Evolutionary conservation across 225 moss, liverwort and hornwort species (phyloP).

Genomic region (Physcomitrellopsis africana): DNA sequence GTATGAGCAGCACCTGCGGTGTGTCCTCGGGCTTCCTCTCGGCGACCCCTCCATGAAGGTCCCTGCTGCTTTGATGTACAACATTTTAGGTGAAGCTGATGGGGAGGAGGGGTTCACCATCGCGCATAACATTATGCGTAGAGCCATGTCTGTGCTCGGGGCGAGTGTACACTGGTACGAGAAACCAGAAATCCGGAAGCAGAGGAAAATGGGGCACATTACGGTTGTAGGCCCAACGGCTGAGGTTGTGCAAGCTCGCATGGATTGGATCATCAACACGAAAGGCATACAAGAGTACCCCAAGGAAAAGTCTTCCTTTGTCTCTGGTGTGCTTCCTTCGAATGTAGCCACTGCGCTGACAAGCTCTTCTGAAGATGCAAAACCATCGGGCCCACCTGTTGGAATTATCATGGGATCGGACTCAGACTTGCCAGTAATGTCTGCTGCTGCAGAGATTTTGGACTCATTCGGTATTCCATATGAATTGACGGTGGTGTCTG

Average conservation of each 20-base stretch:
- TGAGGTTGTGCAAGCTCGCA: constrained; percentile 57
- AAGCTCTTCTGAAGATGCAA: constrained; percentile 15
- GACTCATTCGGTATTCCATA: constrained; percentile 69
- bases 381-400: constrained; percentile 43
- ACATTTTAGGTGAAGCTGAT: constrained; percentile 84
- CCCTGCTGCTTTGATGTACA: constrained; percentile 87
- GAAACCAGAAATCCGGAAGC: constrained; percentile 89
- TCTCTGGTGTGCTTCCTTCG: constrained; percentile 4
- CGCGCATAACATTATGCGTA: constrained; percentile 60
- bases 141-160: constrained; percentile 79
- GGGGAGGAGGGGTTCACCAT: constrained; percentile 81
- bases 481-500: constrained; percentile 89
- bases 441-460: constrained; percentile 82
- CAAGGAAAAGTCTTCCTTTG: background rate
- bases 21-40: constrained; percentile 89
- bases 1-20: constrained; percentile 93
- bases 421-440: constrained; percentile 92
- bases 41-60: constrained; percentile 91
- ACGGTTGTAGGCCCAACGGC: constrained; percentile 76
- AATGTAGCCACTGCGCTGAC: constrained; percentile 3
- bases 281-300: constrained; percentile 49
- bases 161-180: constrained; percentile 95
- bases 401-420: constrained; percentile 96
- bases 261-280: constrained; percentile 60
- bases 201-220: constrained; percentile 94